Base-by-base conservation (phyloP, 257 asterid genomes). In the Nicotiana tabacum region DNA sequence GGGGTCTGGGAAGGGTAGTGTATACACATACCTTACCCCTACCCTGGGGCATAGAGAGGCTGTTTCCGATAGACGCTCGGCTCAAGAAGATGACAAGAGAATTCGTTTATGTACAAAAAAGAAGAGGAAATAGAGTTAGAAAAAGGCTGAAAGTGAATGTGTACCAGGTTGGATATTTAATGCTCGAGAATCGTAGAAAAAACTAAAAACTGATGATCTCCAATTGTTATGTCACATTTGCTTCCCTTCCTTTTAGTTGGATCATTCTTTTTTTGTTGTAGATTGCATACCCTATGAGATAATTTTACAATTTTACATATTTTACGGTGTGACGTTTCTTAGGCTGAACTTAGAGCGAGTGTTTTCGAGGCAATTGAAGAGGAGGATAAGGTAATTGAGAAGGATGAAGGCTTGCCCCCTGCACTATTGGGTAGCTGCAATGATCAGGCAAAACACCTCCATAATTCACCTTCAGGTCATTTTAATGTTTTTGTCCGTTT, bases 331-430 rank as follows among this genome's bases (percentile, higher is more conserved):
- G 51, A 51, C 68, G 79, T 77, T 81, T 84, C 2, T 82, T 83
- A 96, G 99, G 99, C 99, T 21, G 99, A 96, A 83, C 88, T 96
- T 78, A 90, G 99, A 87, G 97, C 98, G 86, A 94, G 98, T 83
- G 99, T 96, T 24, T 96, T 96, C 81, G 99, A 96, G 90, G 98
- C 99, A 4, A 96, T 96, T 46, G 99, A 96, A 85, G 98, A 94
- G 68, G 99, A 96, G 89, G 99, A 96, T 87, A 89, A 83, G 79
- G 95, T 87, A 9, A 84, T 93, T 58, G 99, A 93, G 81, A 90
- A 89, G 69, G 99, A 93, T 11, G 93, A 96, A 82, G 93, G 92
- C 77, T 90, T 94, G 83, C 98, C 99, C 72, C 93, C 97, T 87
- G 99, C 99, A 6, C 91, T 96, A 77, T 83, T 96, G 89, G 99